phyloP scores from a whole-genome alignment of 768 basidiomycete genomes.

The Sutorius australiensis region DNA sequence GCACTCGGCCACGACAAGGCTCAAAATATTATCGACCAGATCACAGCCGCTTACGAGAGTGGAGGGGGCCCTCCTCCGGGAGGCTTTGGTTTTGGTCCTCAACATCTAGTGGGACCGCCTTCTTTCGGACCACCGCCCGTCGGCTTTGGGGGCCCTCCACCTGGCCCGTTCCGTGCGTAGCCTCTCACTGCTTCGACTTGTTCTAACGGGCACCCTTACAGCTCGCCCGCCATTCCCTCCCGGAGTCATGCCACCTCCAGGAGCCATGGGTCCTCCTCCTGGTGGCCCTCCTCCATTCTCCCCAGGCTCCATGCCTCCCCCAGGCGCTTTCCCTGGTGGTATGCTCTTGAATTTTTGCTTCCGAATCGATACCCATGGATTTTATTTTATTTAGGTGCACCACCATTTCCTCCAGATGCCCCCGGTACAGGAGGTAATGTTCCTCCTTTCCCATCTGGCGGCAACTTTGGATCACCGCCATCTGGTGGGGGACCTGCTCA shows the following conservation, averaged over 20 bases:
- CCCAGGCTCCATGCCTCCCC: slow-evolving; percentile 50
- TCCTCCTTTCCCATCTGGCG: slow-evolving; percentile 31
- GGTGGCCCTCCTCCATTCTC: slow-evolving; percentile 73
- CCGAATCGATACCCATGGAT: background rate
- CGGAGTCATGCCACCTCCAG: slow-evolving; percentile 45
- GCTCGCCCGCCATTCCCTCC: slow-evolving; percentile 72
- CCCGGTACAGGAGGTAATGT: slow-evolving; percentile 31
- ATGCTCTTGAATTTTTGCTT: slow-evolving; percentile 18
- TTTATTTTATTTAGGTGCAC: slow-evolving; percentile 29
- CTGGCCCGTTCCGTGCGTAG: slow-evolving; percentile 18
- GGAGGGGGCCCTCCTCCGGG: slow-evolving; percentile 84
- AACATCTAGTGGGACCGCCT: slow-evolving; percentile 60
- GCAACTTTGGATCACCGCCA: slow-evolving; percentile 34
- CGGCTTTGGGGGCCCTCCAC: slow-evolving; percentile 53
- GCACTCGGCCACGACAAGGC: slow-evolving; percentile 95
- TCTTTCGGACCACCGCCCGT: slow-evolving; percentile 52
- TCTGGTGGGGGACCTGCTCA: slow-evolving; percentile 43
- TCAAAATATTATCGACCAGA: slow-evolving; percentile 97
- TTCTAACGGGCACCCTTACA: slow-evolving; percentile 23
- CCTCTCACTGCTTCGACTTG: background rate
- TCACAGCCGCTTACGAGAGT: slow-evolving; percentile 88
- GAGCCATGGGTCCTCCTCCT: slow-evolving; percentile 51
- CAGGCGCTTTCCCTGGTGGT: slow-evolving; percentile 49
- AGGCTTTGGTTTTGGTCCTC: slow-evolving; percentile 83
- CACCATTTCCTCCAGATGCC: slow-evolving; percentile 51